These are phyloP conservation scores for Colletotrichum simmondsii DNA, from an alignment of 2,329 filamentous ascomycete genomes.

Conservation along the genomic window DNA sequence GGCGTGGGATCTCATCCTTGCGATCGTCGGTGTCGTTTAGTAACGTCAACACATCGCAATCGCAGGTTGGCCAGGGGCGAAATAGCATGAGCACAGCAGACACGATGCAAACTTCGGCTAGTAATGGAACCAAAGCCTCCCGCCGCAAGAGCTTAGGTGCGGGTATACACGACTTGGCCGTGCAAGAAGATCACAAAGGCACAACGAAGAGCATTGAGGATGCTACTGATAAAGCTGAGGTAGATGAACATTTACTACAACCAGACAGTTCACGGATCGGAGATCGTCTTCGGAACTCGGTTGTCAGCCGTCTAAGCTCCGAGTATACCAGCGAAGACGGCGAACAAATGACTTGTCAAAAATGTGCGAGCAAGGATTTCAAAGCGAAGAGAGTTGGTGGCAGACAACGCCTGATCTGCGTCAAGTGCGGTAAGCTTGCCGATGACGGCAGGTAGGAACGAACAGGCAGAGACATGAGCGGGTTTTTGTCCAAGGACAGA, in stretches of 20 bases:
- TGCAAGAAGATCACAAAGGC: slow-evolving; percentile 20
- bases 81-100: slow-evolving; percentile 28
- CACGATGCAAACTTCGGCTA: slow-evolving; percentile 4
- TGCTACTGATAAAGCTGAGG: slow-evolving; percentile 18
- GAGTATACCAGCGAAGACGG: slow-evolving; percentile 50
- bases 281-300: slow-evolving; percentile 50
- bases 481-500: neutral
- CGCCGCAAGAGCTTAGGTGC: slow-evolving; percentile 41
- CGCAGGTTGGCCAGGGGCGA: slow-evolving; percentile 13
- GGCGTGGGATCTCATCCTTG: slow-evolving; percentile 54
- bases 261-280: slow-evolving; percentile 31
- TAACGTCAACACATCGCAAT: slow-evolving; percentile 18
- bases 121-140: slow-evolving; percentile 35
- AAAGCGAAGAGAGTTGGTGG: slow-evolving; percentile 66
- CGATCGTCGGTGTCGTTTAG: slow-evolving; percentile 26
- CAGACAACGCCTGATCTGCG: slow-evolving; percentile 70
- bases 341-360: slow-evolving; percentile 63
- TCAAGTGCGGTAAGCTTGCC: slow-evolving; percentile 57
- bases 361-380: slow-evolving; percentile 72
- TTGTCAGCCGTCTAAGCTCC: slow-evolving; percentile 67
- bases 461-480: neutral
- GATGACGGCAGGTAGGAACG: slow-evolving; percentile 22
- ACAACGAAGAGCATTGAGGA: slow-evolving; percentile 11
- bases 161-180: slow-evolving; percentile 27
- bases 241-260: slow-evolving; percentile 30